Base-by-base conservation (phyloP, 805 yeast species). In the Lipomyces yamadae region DNA sequence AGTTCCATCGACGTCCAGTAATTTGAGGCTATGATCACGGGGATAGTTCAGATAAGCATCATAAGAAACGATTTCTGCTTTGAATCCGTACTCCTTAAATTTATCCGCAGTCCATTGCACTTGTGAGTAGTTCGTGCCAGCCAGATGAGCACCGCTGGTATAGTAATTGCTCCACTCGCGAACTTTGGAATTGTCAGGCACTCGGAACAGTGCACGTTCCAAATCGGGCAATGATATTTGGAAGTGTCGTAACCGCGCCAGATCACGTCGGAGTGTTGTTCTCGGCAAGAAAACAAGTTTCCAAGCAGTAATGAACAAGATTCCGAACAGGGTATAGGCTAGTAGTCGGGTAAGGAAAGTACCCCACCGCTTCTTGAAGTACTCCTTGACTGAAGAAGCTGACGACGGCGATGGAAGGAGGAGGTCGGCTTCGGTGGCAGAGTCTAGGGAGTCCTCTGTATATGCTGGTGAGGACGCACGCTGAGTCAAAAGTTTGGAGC, bases 261-360 rank as follows among this genome's bases (percentile, higher is more conserved):
- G 85, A 76, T 93, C 97, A 70, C 97, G 80, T 60, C 89, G 86
- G 24, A 91, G 79, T 1, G 97, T 90, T 0, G 98, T 91, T 65
- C 97, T 78, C 1, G 97, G 97, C 15, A 92, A 80, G 75, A 92
- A 92, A 0, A 88, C 85, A 60, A 91, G 79, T 53, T 90, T 85
- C 74, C 90, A 86, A 2, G 84, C 80, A 15, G 85, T 73, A 45
- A 86, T 77, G 58, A 86, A 85, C 1, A 82, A 62, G 1, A 86
- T 67, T 0, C 91, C 90, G 30, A 85, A 74, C 0, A 80, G 74
- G 58, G 82, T 78, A 67, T 82, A 81, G 71, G 82, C 79, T 76
- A 83, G 77, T 64, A 86, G 82, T 61, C 83, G 67, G 29, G 57
- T 67, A 39, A 55, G n/a, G 45, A 63, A 60, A 4, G 64, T 65